Evolutionary conservation across 371 early-diverging fungal species (phyloP), one percentile per base, ranked within the genome.

Genomic region (Syncephalastrum contaminatum): DNA sequence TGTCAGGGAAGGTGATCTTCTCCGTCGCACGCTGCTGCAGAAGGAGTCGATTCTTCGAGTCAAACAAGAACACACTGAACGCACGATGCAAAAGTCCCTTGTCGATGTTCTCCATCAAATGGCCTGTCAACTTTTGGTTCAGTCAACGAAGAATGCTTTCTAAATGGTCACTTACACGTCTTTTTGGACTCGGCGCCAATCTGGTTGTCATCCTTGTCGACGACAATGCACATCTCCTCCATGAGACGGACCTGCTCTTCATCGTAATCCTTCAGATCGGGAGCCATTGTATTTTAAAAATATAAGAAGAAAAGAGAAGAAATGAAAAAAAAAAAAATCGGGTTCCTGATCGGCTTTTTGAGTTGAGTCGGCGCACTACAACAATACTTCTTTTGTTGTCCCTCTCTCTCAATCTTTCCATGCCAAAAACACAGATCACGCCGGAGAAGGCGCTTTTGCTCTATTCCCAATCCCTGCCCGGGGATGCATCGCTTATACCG

Each of bases 1-100:
- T 87, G 46, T 89, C 89, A 13, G 98, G 98, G 70, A 98, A 98
- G 4, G 98, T 98, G 73, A 97, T 96, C 77, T 98, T 98, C 66
- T 95, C 97, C 14, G 74, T 70, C 3, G 98, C 91, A 22, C 98
- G 90, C 70, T 93, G 95, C 70, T 98, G 97, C 53, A 97, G 83
- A 43, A 98, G 82, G 13, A 98, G 84, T 59, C 88, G 80, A 66
- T 85, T 85, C 60, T 80, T 58, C 41, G 80, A 75, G 56, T 94
- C 85, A 81, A 98, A 98, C 42, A 97, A 73, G 67, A 98, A 98
- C 36, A 97, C 96, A 45, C 90, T 89, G 77, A 98, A 98, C 16
- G 98, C 98, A 41, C 98, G 91, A 80, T 98, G 98, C 55, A 98
- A 81, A 39, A 93, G 77, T 3, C 94, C 92, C 51, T 84, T 70